Evolutionary conservation across 257 asterid species (phyloP), one percentile per base, ranked within the genome.

Genomic region (Salvia miltiorrhiza): DNA sequence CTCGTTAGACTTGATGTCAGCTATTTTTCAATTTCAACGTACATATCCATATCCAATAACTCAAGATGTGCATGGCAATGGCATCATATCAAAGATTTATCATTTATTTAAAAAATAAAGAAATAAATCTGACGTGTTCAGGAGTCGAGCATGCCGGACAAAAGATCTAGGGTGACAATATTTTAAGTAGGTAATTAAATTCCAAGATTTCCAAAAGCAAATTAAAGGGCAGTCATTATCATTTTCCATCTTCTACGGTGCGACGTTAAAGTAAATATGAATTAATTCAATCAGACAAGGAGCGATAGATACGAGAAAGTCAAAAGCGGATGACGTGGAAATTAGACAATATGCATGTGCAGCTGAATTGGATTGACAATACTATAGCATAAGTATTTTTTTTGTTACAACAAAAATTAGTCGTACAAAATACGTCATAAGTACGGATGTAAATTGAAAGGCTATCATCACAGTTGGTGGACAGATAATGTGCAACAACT

Each of bases 371-470:
- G 64, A 49, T 58, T 37, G 32, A 11, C 63, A 30, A n/a, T 23
- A 53, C 11, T 37, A 19, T 53, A 10, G 0, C 9, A 1, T 37
- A 37, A 30, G 35, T 26, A 24, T 54, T 24, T 11, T n/a, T 4
- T 3, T n/a, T 6, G 4, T 9, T n/a, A n/a, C 7, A n/a, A 45
- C 4, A 49, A 17, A 17, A 16, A n/a, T 4, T 45, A n/a, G 54
- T 20, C 54, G 21, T 47, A 17, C 4, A 47, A 16, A 14, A 47
- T 0, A 47, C 54, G 60, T 53, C 33, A 54, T 63, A 72, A 50
- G 76, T 63, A 63, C 76, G 71, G 66, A 69, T 43, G 14, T 4
- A 10, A 68, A 23, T 55, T 68, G 73, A 55, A 55, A 68, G 65
- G 66, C 44, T 40, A 69, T 58, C 37, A 70, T 49, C 70, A 9